Evolutionary conservation across 768 basidiomycete genomes (phyloP).

Genomic region (Panaeolus papilionaceus): DNA sequence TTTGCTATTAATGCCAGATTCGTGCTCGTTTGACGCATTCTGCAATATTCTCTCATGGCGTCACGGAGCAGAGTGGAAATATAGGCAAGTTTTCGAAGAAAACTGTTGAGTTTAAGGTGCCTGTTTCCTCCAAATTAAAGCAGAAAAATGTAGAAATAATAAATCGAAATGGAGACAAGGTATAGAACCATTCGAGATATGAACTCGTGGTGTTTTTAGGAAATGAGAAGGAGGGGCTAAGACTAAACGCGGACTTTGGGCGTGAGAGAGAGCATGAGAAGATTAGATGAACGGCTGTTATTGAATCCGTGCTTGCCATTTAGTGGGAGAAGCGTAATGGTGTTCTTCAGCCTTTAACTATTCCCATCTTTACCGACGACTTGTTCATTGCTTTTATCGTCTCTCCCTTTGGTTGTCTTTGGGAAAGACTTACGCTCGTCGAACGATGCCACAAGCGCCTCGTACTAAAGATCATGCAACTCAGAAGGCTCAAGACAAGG

Average conservation of each 20-base stretch:
- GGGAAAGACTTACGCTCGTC: constrained; percentile 11
- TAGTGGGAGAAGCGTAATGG: constrained; percentile 21
- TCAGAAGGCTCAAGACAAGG: constrained; percentile 66
- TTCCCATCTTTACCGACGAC: constrained; percentile 17
- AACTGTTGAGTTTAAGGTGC: neutral
- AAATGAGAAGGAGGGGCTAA: constrained; percentile 9
- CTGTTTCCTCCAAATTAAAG: neutral
- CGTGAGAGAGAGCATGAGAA: constrained; percentile 19
- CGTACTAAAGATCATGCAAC: constrained; percentile 47
- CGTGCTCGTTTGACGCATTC: constrained; percentile 1
- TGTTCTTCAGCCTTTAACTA: constrained; percentile 22
- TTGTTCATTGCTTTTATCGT: constrained; percentile 16
- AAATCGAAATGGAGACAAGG: neutral
- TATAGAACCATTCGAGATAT: neutral
- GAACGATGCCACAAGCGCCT: constrained; percentile 55
- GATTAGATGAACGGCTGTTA: constrained; percentile 19
- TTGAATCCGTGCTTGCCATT: constrained; percentile 25
- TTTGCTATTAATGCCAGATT: neutral
- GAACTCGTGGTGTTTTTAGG: constrained; percentile 4
- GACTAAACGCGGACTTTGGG: constrained; percentile 25
- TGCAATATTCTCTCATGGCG: constrained; percentile 10
- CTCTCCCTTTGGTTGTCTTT: constrained; percentile 14
- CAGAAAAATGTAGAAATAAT: neutral
- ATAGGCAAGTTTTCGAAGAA: neutral
- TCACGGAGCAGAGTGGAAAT: constrained; percentile 1